These are phyloP conservation scores for Lagenaria siceraria DNA, from an alignment of 306 rosid genomes.

Conservation along the genomic window DNA sequence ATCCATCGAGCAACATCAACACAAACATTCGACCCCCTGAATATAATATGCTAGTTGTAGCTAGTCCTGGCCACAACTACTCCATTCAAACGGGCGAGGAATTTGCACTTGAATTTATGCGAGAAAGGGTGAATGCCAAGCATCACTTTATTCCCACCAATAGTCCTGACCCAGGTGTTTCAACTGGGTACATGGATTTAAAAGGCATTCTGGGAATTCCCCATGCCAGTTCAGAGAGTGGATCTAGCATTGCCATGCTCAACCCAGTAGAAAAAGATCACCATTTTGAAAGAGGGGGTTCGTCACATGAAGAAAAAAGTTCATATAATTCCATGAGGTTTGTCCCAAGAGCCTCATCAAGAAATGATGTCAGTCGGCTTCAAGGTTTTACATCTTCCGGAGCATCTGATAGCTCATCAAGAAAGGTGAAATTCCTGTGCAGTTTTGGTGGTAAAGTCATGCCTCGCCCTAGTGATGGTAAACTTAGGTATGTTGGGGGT, in stretches of 20 bases:
- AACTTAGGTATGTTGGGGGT: conserved; percentile 82
- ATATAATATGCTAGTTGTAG: conserved; percentile 31
- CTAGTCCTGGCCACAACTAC: conserved; percentile 60
- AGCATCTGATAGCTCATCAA: conserved; percentile 33
- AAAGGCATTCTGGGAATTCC: conserved; percentile 37
- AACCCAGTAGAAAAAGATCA: conserved; percentile 34
- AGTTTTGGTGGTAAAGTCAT: conserved; percentile 74
- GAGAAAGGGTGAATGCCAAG: conserved; percentile 62
- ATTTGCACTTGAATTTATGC: conserved; percentile 81
- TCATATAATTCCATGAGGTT: conserved; percentile 38
- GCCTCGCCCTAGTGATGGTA: conserved; percentile 81
- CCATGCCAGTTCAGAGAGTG: conserved; percentile 54
- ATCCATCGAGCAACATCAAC: conserved; percentile 30
- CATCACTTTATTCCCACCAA: conserved; percentile 47
- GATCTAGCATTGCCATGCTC: conserved; percentile 35
- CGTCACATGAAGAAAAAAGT: conserved; percentile 40
- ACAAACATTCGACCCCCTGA: conserved; percentile 48
- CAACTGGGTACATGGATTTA: conserved; percentile 47
- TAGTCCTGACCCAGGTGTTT: conserved; percentile 37
- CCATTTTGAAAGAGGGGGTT: conserved; percentile 40
- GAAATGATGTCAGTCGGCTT: conserved; percentile 37
- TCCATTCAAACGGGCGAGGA: conserved; percentile 94
- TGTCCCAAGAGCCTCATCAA: conserved; percentile 42
- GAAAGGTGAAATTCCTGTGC: conserved; percentile 66
- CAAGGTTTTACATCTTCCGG: conserved; percentile 39